Evolutionary conservation across 495 filamentous ascomycete species (phyloP), one percentile per base, ranked within the genome.

Genomic region (Tirmania nivea): DNA sequence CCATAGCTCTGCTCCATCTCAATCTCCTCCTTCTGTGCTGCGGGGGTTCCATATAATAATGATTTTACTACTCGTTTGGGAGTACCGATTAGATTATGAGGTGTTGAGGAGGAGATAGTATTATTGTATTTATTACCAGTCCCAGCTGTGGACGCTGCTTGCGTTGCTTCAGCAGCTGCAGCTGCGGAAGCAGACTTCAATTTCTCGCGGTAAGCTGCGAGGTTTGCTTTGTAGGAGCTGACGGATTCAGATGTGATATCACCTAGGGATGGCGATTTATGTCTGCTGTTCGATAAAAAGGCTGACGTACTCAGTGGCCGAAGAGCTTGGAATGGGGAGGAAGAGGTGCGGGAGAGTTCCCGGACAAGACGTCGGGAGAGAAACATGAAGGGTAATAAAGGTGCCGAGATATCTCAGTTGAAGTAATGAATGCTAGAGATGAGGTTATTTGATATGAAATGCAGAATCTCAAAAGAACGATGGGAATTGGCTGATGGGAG

Each of bases 1-100:
- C 80, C 85, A 70, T 95, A 97, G 60, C 82, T 88, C 49, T 85
- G 78, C 72, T 96, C 86, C 62, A 97, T 88, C 69, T 94, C 88
- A 52, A 81, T 78, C 56, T 97, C 92, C 69, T 94, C 75, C 67
- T 90, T 79, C 57, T 86, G 77, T 5, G 89, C 92, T 65, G 95
- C 87, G 63, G 88, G 83, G 10, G 92, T 95, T 58, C 90, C 90
- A 67, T 97, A 96, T 66, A 97, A 90, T 50, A 97, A 74, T 50
- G 78, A 82, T 21, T 65, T 64, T 16, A 65, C 62, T 17, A 64
- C 25, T 31, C 25, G 25, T 31, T 31, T 31, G 25, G 25, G 25
- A 7, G 25, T 31, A 31, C 25, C 25, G 25, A 7, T 31, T 72
- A 74, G 17, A 78, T 53, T 14, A 72, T 64, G 25, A 31, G 7